Percentiles rank a stretch among this genome's conserved stretches.
Evolutionary conservation across 129 eudicot genomes (phyloP).

Genomic region (Flaveria sonorensis): DNA sequence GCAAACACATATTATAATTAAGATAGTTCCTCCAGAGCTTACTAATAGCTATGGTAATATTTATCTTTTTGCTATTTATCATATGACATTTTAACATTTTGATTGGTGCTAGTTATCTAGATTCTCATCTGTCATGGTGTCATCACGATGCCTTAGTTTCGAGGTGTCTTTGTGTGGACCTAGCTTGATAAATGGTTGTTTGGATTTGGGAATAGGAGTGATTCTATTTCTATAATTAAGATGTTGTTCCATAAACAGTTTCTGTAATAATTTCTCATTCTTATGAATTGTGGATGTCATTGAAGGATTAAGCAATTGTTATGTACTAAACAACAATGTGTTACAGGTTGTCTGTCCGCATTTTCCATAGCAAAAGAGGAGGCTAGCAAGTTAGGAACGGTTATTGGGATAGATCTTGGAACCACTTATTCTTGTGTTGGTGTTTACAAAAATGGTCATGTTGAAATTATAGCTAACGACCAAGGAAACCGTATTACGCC

Average conservation of each 20-base stretch:
- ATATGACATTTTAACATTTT: not conserved
- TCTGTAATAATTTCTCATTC: not conserved
- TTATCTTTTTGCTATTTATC: not conserved
- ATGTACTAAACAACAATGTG: constrained; percentile 26
- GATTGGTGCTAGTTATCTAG: not conserved
- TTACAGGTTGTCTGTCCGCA: constrained; percentile 61
- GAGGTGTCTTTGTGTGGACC: not conserved
- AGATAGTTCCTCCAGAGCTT: not conserved
- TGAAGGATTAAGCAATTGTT: not conserved
- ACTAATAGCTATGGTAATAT: not conserved
- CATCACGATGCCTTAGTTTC: not conserved
- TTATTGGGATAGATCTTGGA: constrained; percentile 76
- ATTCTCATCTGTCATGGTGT: not conserved
- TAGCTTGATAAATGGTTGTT: not conserved
- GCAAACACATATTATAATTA: constrained; percentile 10
- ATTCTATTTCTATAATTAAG: not conserved
- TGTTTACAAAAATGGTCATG: constrained; percentile 75
- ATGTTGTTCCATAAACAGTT: not conserved
- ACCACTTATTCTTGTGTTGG: constrained; percentile 80
- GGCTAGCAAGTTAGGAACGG: constrained; percentile 69
- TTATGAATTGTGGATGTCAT: constrained; percentile 2
- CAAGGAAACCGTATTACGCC: constrained; percentile 81
- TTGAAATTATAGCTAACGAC: constrained; percentile 73
- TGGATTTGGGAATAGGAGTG: not conserved
- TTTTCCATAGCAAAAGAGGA: constrained; percentile 68